These are phyloP conservation scores for Clonostachys chloroleuca DNA, from an alignment of 2,329 filamentous ascomycete genomes.

Conservation along the genomic window DNA sequence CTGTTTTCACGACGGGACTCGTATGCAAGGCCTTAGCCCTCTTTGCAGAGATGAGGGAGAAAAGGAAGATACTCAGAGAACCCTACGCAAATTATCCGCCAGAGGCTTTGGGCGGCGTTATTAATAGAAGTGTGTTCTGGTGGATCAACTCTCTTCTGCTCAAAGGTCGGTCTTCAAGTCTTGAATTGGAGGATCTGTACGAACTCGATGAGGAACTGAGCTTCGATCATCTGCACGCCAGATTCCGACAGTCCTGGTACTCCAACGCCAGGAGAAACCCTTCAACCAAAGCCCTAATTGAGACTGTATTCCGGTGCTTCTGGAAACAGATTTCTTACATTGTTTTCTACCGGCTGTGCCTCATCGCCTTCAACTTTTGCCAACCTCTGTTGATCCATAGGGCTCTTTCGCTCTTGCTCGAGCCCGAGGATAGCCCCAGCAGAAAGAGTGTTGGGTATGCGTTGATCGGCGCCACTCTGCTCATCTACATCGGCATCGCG, in stretches of 20 bases:
- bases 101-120: conserved; percentile 25
- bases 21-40: conserved; percentile 24
- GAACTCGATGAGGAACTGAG: conserved; percentile 21
- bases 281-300: conserved; percentile 10
- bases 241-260: conserved; percentile 16
- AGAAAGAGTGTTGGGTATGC: conserved; percentile 26
- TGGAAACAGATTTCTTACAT: conserved; percentile 21
- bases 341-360: conserved; percentile 25
- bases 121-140: conserved; percentile 20
- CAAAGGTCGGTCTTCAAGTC: conserved; percentile 23
- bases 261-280: conserved; percentile 12
- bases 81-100: conserved; percentile 23
- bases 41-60: conserved; percentile 30
- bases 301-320: conserved; percentile 16
- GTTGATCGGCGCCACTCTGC: conserved; percentile 30
- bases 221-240: conserved; percentile 9
- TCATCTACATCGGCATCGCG: conserved; percentile 34
- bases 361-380: conserved; percentile 34
- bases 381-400: conserved; percentile 35
- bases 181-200: conserved; percentile 25
- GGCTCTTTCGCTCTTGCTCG: conserved; percentile 25
- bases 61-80: conserved; percentile 25
- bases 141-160: conserved; percentile 29
- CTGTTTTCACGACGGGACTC: conserved; percentile 22
- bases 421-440: conserved; percentile 4